A percentile compares a stretch with the other conserved stretches of the same genome.
Conservation (phyloP, 768 basidiomycete species). For the Lactarius sanguifluus region DNA sequence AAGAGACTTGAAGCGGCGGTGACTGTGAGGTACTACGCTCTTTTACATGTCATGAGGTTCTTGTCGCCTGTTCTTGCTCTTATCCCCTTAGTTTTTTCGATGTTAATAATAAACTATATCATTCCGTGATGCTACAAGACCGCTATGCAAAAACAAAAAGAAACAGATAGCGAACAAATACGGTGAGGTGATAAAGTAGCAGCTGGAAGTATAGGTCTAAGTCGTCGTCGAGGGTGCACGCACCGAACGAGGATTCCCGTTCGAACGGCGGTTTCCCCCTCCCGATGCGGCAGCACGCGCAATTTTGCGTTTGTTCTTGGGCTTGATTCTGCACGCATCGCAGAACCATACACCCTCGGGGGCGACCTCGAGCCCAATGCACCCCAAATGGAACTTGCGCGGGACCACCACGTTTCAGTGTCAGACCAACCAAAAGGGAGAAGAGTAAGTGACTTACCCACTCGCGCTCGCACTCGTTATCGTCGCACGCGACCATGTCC, state of each 20-base stretch:
- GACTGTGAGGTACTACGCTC: constrained; percentile 7
- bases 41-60: background rate
- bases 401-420: background rate
- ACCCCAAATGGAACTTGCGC: constrained; percentile 86
- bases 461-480: constrained; percentile 74
- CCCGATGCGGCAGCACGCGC: constrained; percentile 43
- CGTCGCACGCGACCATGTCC: constrained; percentile 95
- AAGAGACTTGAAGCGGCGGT: constrained; percentile 29
- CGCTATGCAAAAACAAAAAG: background rate
- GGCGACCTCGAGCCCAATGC: constrained; percentile 62
- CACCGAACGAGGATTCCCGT: constrained; percentile 24
- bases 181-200: background rate
- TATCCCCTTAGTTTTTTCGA: constrained; percentile 1
- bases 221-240: constrained; percentile 26
- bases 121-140: constrained; percentile 6
- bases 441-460: constrained; percentile 64
- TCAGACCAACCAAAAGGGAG: constrained; percentile 5
- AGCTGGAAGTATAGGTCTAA: background rate
- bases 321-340: constrained; percentile 60
- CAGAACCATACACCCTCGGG: constrained; percentile 80
- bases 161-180: background rate
- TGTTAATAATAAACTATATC: constrained; percentile 5
- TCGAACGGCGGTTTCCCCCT: constrained; percentile 41
- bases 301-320: constrained; percentile 47
- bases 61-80: constrained; percentile 2